phyloP scores from a whole-genome alignment of 1,284 basidiomycete species.

The Rhodotorula sp. region DNA sequence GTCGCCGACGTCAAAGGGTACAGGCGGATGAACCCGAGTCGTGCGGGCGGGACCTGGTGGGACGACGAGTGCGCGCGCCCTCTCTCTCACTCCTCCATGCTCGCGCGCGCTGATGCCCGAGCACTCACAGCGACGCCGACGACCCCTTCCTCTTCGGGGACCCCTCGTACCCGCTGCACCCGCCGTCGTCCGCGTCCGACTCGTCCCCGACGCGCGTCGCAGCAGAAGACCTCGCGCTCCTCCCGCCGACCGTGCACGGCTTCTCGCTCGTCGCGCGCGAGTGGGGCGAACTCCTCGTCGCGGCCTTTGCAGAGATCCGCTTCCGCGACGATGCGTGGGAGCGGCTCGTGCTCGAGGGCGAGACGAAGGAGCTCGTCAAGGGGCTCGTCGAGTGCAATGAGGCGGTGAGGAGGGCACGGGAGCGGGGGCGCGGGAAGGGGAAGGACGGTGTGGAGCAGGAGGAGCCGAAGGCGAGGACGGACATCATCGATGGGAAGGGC shows the following conservation, averaged over 20 bases:
- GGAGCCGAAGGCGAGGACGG: constrained; percentile 26
- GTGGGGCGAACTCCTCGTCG: constrained; percentile 34
- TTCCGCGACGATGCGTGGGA: constrained; percentile 30
- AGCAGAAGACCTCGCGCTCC: background rate
- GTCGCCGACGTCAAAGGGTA: constrained; percentile 35
- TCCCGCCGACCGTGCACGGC: constrained; percentile 18
- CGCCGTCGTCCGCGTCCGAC: background rate
- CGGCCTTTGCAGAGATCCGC: constrained; percentile 14
- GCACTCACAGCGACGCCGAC: background rate
- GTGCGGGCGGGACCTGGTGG: constrained; percentile 26
- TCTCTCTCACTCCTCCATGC: background rate
- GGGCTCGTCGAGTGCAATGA: constrained; percentile 27
- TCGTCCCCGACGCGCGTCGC: constrained; percentile 2
- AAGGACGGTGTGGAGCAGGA: background rate
- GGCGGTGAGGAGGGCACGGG: background rate
- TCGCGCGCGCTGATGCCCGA: background rate
- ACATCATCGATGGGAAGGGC: constrained; percentile 38
- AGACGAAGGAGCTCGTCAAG: constrained; percentile 35
- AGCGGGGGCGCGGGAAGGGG: background rate
- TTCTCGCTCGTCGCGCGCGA: constrained; percentile 19
- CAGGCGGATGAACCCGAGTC: constrained; percentile 25
- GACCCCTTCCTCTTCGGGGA: constrained; percentile 1
- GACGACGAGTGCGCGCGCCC: too few relatives aligned
- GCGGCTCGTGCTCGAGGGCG: constrained; percentile 29
- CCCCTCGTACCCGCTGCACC: background rate